Percentiles rank a stretch among this genome's conserved stretches.
phyloP scores from a whole-genome alignment of 495 filamentous ascomycete species.

The Tetracladium marchalianum region DNA sequence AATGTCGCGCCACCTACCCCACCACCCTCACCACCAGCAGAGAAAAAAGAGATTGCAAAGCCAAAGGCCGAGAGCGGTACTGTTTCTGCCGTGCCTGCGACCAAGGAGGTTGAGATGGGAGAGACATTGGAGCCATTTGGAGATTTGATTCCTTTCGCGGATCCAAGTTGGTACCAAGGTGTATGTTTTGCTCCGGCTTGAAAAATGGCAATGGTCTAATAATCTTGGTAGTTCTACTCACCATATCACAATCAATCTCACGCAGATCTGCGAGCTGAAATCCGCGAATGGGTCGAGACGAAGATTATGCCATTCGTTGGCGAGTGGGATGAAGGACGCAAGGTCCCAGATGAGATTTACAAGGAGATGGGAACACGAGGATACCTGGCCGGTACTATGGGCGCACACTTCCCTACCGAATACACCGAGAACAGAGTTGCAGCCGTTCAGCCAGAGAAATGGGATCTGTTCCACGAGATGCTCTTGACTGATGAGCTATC shows the following conservation, averaged over 20 bases:
- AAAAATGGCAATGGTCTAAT: slow-evolving; percentile 1
- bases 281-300: slow-evolving; percentile 82
- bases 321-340: slow-evolving; percentile 94
- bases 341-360: slow-evolving; percentile 67
- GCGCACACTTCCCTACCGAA: slow-evolving; percentile 67
- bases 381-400: slow-evolving; percentile 83
- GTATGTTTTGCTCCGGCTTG: slow-evolving; percentile 43
- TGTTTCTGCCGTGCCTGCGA: slow-evolving; percentile 32
- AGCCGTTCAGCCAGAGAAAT: slow-evolving; percentile 75
- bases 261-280: slow-evolving; percentile 77
- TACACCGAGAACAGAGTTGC: slow-evolving; percentile 59
- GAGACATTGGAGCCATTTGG: slow-evolving; percentile 80
- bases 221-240: slow-evolving; percentile 67
- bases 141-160: slow-evolving; percentile 79
- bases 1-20: slow-evolving; percentile 41
- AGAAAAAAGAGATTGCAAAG: slow-evolving; percentile 29
- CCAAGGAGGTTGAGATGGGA: slow-evolving; percentile 36
- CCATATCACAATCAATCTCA: slow-evolving; percentile 94
- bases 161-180: slow-evolving; percentile 93
- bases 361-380: slow-evolving; percentile 90
- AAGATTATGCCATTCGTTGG: slow-evolving; percentile 86
- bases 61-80: slow-evolving; percentile 43
- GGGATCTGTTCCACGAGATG: slow-evolving; percentile 98
- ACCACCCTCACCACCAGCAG: slow-evolving; percentile 40
- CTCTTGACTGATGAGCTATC: slow-evolving; percentile 89